Evolutionary conservation across 2,329 filamentous ascomycete species (phyloP).

Genomic region (Sphaerulina populicola): DNA sequence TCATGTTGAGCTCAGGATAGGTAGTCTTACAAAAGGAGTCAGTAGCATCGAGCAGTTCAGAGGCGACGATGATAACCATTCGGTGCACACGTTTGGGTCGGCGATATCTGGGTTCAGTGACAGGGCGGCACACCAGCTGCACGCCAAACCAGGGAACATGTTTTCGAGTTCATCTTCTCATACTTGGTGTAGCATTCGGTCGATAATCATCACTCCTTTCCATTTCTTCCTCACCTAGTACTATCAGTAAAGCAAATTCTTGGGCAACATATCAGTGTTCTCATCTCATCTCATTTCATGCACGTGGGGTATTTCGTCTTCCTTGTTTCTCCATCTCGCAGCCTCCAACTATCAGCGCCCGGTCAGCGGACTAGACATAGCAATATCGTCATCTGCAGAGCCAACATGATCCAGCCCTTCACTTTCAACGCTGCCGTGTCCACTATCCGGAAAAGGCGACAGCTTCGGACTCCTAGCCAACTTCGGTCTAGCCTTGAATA

Average conservation of each 20-base stretch:
- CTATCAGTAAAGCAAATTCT: neutral
- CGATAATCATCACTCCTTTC: neutral
- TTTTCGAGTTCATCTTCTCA: no score
- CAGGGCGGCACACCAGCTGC: neutral
- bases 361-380: slow-evolving; percentile 7
- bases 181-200: no score
- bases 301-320: neutral
- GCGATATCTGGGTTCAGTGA: neutral
- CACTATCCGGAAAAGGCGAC: slow-evolving; percentile 6
- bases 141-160: no score
- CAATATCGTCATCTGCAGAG: slow-evolving; percentile 7
- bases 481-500: slow-evolving; percentile 77
- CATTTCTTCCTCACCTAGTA: neutral
- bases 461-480: slow-evolving; percentile 62
- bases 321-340: neutral
- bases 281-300: neutral
- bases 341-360: slow-evolving; percentile 5
- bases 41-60: no score
- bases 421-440: slow-evolving; percentile 5
- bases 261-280: slow-evolving; percentile 2
- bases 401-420: slow-evolving; percentile 2
- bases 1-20: no score
- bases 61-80: no score
- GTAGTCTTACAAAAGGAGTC: no score
- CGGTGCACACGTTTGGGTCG: no score